Percentiles rank a stretch among this genome's conserved stretches.
Conservation (phyloP, 1,139 yeast genomes). For the Suhomyces kunorum region DNA sequence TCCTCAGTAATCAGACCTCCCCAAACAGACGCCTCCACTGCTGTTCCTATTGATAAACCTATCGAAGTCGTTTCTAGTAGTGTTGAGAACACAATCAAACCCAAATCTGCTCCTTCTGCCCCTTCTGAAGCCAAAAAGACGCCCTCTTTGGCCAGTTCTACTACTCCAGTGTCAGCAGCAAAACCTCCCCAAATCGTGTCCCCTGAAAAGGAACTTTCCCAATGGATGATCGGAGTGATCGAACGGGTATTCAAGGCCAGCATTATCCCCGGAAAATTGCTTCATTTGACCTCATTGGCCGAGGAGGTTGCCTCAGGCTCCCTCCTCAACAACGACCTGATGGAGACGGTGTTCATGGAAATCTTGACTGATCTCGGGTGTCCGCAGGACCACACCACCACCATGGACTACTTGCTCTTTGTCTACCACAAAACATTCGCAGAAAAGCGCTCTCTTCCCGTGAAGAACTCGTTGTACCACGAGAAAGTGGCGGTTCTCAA, state of each 20-base stretch:
- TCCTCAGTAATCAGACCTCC: too few relatives aligned
- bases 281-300: constrained; percentile 40
- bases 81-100: not conserved
- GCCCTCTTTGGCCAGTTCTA: not conserved
- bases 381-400: constrained; percentile 26
- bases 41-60: too few relatives aligned
- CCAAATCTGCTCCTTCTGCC: not conserved
- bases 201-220: constrained; percentile 26
- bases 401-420: constrained; percentile 49
- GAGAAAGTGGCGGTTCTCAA: constrained; percentile 44
- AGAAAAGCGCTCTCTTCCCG: constrained; percentile 42
- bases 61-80: not conserved
- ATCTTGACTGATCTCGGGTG: constrained; percentile 54
- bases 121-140: not conserved
- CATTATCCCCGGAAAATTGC: constrained; percentile 16
- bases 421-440: constrained; percentile 45
- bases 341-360: constrained; percentile 57
- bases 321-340: constrained; percentile 26
- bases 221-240: constrained; percentile 35
- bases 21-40: too few relatives aligned
- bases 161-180: constrained; percentile 1
- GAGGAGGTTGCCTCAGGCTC: constrained; percentile 35
- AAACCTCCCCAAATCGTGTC: constrained; percentile 3
- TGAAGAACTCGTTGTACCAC: constrained; percentile 40
- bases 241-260: constrained; percentile 47